Percentiles rank a stretch among this genome's conserved stretches.
Conservation (phyloP, 108 stramenopile species). For the Stephanodiscus triporus region DNA sequence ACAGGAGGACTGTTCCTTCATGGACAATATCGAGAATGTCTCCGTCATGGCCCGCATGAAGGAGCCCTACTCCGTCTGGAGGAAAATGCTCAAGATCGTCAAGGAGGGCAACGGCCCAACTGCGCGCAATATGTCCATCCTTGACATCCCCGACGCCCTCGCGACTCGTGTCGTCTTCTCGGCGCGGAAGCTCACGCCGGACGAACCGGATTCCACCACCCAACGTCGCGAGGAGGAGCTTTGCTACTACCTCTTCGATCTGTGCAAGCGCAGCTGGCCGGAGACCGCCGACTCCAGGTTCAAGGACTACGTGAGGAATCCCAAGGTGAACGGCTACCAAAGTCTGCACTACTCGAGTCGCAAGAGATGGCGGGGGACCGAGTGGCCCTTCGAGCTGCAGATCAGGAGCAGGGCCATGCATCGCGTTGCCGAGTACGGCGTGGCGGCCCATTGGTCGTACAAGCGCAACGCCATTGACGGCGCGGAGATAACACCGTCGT, state of each 20-base stretch:
- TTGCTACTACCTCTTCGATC: constrained; percentile 79
- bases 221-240: constrained; percentile 72
- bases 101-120: constrained; percentile 48
- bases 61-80: constrained; percentile 82
- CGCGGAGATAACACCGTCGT: neutral
- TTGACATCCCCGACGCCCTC: constrained; percentile 81
- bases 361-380: constrained; percentile 56
- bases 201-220: constrained; percentile 62
- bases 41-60: constrained; percentile 78
- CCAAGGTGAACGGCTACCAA: constrained; percentile 94
- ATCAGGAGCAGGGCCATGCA: constrained; percentile 88
- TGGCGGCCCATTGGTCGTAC: constrained; percentile 87
- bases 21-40: constrained; percentile 57
- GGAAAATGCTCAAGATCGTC: constrained; percentile 74
- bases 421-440: constrained; percentile 87
- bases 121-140: constrained; percentile 32
- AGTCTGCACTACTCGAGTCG: constrained; percentile 87
- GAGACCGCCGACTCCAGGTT: constrained; percentile 56
- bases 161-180: constrained; percentile 80
- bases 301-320: constrained; percentile 89
- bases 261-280: constrained; percentile 61
- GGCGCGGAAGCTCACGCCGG: constrained; percentile 53
- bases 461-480: constrained; percentile 51
- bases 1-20: constrained; percentile 64
- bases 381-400: constrained; percentile 85